A percentile compares a stretch with the other conserved stretches of the same genome.
phyloP scores from a whole-genome alignment of 208 protist genomes.

The Trypanosomatidae sp. region DNA sequence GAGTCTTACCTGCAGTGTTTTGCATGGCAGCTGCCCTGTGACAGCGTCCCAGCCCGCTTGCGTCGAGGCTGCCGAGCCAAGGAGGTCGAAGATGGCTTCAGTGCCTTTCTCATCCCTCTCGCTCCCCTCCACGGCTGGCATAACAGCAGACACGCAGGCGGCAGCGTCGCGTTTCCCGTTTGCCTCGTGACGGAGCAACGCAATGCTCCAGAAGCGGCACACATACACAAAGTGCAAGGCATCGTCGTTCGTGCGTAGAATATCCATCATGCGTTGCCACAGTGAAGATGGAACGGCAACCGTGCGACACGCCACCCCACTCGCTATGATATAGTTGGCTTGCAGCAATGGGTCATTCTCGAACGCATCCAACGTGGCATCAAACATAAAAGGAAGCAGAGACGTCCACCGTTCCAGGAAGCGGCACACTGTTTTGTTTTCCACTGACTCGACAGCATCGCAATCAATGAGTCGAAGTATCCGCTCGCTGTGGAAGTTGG shows the following conservation, averaged over 20 bases:
- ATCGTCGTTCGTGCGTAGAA: constrained; percentile 31
- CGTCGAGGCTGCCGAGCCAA: constrained; percentile 54
- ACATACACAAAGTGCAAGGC: constrained; percentile 53
- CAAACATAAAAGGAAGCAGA: constrained; percentile 48
- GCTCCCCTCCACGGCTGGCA: constrained; percentile 9
- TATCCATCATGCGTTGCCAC: constrained; percentile 26
- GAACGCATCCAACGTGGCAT: constrained; percentile 44
- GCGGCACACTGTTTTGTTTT: constrained; percentile 37
- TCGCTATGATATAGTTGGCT: constrained; percentile 72
- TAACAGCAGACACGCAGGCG: constrained; percentile 38
- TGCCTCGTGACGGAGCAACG: constrained; percentile 39
- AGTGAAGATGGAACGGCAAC: constrained; percentile 31
- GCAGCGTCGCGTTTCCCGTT: constrained; percentile 46
- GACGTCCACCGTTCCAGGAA: constrained; percentile 48
- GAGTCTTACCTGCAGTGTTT: constrained; percentile 35
- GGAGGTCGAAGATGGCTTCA: constrained; percentile 51
- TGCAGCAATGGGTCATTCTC: constrained; percentile 72
- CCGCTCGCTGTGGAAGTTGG: constrained; percentile 39
- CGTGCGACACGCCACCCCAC: constrained; percentile 54
- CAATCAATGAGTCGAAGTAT: constrained; percentile 78
- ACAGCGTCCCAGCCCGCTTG: constrained; percentile 42
- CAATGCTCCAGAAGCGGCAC: constrained; percentile 63
- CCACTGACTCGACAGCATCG: constrained; percentile 39
- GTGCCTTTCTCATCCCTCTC: constrained; percentile 21
- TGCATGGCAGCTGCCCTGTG: constrained; percentile 19